Base-by-base conservation (phyloP, 805 yeast genomes). In the Saccharomycopsis fermentans region DNA sequence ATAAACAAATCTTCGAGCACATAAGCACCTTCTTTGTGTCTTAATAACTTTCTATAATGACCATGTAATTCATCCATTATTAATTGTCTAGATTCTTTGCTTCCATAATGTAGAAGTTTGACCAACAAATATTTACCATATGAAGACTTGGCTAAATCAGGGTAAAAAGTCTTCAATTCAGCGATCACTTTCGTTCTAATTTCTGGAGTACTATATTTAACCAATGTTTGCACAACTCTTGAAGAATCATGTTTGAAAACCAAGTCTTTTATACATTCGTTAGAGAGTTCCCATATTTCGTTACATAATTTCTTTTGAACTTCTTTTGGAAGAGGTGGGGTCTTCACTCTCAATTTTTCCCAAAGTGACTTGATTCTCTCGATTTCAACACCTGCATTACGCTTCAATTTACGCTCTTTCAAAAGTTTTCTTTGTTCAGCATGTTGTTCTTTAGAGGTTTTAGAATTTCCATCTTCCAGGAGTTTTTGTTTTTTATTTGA, bases 21-120 rank as follows among this genome's bases (percentile, higher is more conserved):
- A 67, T 92, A 90, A 14, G 98, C 98, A 73, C 97, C 99, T 77
- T 92, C 98, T 74, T 87, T 86, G 74, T 92, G 97, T 77, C 96
- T 84, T 94, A 92, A 90, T 59, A 92, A 77, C 73, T 90, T 92
- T 70, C 97, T 80, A 67, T 89, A 81, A 66, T 85, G 84, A 55
- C 99, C 99, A 68, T 90, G 96, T 64, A 92, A 78, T 73, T 90
- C 97, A 67, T 85, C 79, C 58, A 91, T 78, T 58, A 92, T 86
- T 39, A 81, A 65, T 57, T 82, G 86, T 66, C 96, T 80, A 0
- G 91, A 82, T 34, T 84, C 84, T 68, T 84, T 89, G 6, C 92
- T 81, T 6, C 99, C 99, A 71, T 92, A 92, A 73, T 91, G 97
- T 66, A 92, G 77, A 65, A 92, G 76, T 74, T 92, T 92, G 60